Conservation (phyloP, 2,329 filamentous ascomycete genomes). For the Pseudocercospora fuligena region DNA sequence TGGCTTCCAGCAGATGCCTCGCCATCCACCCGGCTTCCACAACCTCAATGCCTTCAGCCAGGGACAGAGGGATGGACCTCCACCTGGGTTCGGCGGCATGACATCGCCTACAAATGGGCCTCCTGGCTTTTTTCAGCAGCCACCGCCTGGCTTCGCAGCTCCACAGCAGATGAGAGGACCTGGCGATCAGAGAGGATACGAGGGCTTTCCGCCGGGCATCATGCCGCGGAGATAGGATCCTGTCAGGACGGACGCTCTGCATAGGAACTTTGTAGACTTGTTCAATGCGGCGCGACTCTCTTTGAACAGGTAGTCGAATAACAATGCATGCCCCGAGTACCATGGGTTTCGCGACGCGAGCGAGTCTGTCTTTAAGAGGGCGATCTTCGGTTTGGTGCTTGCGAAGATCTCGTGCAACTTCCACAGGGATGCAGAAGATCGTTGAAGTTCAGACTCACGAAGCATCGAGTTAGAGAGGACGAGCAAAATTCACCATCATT, state of each 20-base stretch:
- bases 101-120: slow-evolving; percentile 5
- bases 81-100: slow-evolving; percentile 16
- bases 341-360: background rate
- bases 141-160: slow-evolving; percentile 2
- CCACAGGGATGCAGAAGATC: too few relatives aligned
- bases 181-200: slow-evolving; percentile 1
- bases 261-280: background rate
- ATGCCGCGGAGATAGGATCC: slow-evolving; percentile 5
- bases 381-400: background rate
- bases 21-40: slow-evolving; percentile 40
- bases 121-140: slow-evolving; percentile 7
- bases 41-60: slow-evolving; percentile 39
- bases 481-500: background rate
- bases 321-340: background rate
- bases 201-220: slow-evolving; percentile 4
- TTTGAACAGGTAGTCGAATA: background rate
- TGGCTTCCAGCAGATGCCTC: slow-evolving; percentile 40
- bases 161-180: slow-evolving; percentile 7
- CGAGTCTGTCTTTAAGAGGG: background rate
- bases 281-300: background rate
- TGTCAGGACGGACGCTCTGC: background rate
- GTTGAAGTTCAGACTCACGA: background rate
- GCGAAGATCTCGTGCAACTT: background rate
- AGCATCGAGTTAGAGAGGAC: background rate
- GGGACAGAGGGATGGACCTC: slow-evolving; percentile 12